Evolutionary conservation across 208 protist genomes (phyloP).

Genomic region (Wallacemonas rigidus): DNA sequence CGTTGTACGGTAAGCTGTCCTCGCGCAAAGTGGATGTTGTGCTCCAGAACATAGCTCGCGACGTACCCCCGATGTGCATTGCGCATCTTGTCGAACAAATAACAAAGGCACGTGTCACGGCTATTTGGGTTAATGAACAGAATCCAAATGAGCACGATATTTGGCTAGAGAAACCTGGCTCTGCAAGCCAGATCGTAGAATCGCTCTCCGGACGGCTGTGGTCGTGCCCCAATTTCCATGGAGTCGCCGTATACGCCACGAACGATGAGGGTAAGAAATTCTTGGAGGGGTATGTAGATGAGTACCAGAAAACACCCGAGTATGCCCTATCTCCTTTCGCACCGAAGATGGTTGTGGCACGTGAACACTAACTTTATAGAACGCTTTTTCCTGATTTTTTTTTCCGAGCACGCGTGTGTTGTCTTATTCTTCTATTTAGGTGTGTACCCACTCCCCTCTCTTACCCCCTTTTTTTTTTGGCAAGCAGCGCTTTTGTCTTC

Average conservation of each 20-base stretch:
- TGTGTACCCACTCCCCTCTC: no score
- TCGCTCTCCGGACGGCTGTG: constrained; percentile 46
- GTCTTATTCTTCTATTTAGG: no score
- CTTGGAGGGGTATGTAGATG: constrained; percentile 46
- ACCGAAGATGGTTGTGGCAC: constrained; percentile 47
- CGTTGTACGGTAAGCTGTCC: constrained; percentile 62
- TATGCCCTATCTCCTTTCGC: constrained; percentile 34
- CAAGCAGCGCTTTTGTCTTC: no score
- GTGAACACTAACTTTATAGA: constrained; percentile 21
- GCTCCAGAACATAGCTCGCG: constrained; percentile 50
- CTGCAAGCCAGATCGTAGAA: constrained; percentile 32
- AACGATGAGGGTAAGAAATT: constrained; percentile 50
- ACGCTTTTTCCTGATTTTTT: constrained; percentile 15
- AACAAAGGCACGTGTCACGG: constrained; percentile 47
- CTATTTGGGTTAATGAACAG: constrained; percentile 38
- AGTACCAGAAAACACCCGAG: constrained; percentile 37
- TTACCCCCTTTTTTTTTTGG: no score
- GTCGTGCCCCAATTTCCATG: constrained; percentile 69
- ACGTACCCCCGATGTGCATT: constrained; percentile 68
- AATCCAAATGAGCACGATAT: constrained; percentile 44
- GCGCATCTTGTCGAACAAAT: constrained; percentile 74
- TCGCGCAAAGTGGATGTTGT: constrained; percentile 60
- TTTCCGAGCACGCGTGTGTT: neutral
- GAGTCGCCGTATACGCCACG: constrained; percentile 57
- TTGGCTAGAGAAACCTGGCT: constrained; percentile 72